Conservation (phyloP, 805 yeast genomes). For the Candida dendrica region DNA sequence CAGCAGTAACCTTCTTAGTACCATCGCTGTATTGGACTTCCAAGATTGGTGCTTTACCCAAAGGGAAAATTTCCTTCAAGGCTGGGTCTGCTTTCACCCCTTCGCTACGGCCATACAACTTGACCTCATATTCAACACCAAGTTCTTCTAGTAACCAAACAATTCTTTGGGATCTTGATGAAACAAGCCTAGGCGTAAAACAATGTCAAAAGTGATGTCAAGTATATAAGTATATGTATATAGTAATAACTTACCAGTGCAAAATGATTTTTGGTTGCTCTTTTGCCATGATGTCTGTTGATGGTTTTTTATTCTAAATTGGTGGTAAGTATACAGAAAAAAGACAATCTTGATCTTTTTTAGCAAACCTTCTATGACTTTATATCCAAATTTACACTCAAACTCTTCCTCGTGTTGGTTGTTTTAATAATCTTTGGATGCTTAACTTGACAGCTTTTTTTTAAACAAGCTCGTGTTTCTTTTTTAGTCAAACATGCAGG, state of each 20-base stretch:
- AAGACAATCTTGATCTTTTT: too few relatives aligned
- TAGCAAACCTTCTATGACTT: too few relatives aligned
- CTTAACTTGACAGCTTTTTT: too few relatives aligned
- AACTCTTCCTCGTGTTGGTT: too few relatives aligned
- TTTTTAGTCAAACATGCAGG: too few relatives aligned
- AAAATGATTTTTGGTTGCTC: constrained; percentile 10
- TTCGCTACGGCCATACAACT: constrained; percentile 42
- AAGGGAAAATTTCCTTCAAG: constrained; percentile 46
- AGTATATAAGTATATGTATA: too few relatives aligned
- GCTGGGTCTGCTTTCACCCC: constrained; percentile 43
- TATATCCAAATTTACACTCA: too few relatives aligned
- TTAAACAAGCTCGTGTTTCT: too few relatives aligned
- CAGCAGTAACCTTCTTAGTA: constrained; percentile 34
- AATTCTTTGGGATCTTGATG: constrained; percentile 55
- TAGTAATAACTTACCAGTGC: constrained; percentile 20
- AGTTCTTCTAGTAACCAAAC: constrained; percentile 62
- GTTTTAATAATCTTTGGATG: too few relatives aligned
- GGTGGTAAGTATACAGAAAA: too few relatives aligned
- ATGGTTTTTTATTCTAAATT: too few relatives aligned
- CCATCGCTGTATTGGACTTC: constrained; percentile 33
- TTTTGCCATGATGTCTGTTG: neutral
- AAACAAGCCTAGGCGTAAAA: constrained; percentile 40
- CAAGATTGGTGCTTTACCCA: constrained; percentile 59
- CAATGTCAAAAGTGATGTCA: too few relatives aligned
- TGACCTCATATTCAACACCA: constrained; percentile 45